Base-by-base conservation (phyloP, 495 filamentous ascomycete genomes). In the Aspergillus homomorphus region DNA sequence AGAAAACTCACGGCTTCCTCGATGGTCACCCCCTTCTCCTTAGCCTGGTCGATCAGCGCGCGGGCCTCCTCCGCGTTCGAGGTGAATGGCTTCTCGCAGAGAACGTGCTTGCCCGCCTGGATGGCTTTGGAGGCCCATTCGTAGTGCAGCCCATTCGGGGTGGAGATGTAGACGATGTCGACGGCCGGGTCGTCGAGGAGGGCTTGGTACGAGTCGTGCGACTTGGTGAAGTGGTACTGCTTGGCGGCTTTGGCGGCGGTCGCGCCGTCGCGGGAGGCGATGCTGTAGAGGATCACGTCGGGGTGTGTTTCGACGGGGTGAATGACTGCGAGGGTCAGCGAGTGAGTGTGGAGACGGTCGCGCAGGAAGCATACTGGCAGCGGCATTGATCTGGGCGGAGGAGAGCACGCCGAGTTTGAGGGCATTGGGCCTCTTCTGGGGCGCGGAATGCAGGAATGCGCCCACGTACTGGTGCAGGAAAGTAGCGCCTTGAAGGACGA, bases 71-170 rank as follows among this genome's bases (percentile, higher is more conserved):
- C 56, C 24, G 70, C 62, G 62, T 84, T 87, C 24, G 77, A 77
- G 2, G 73, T 71, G 10, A 76, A 77, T 2, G 82, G 81, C 63
- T 85, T 84, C 62, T 85, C 84, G 14, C 82, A 66, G 3, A 87
- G 72, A 26, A 87, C 82, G 66, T 86, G 83, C 62, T 86, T 86
- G 1, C 80, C 79, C 2, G 72, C 74, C n/a, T 68, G 61, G 24
- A 87, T 68, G 14, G 80, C 67, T 53, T 76, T 77, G 46, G 78
- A 41, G 1, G 81, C 66, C 82, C 81, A 85, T 63, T 84, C 81
- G 53, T 72, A 79, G 60, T 84, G 82, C 18, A 82, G 65, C 6
- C 72, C 73, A 60, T 81, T 83, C 7, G 80, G 80, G 7, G 82
- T 66, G 10, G 77, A 69, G 53, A 83, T 78, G 66, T 80, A 82